phyloP scores from a whole-genome alignment of 441 rosid genomes.

The Adansonia grandidieri region DNA sequence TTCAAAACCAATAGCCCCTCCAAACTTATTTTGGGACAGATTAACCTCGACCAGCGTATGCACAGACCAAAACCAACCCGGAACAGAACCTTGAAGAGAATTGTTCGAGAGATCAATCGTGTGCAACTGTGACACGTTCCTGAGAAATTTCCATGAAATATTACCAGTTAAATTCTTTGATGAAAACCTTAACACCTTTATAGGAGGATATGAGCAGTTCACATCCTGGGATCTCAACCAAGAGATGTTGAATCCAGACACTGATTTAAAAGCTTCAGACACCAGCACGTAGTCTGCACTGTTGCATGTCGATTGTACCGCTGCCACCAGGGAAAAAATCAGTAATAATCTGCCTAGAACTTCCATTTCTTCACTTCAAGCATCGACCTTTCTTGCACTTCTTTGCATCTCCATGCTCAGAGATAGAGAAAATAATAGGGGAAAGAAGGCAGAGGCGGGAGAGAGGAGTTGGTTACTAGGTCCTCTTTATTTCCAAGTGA shows the following conservation, averaged over 20 bases:
- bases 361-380: conserved; percentile 29
- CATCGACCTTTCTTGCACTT: background rate
- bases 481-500: no score
- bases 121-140: conserved; percentile 52
- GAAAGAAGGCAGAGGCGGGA: no score
- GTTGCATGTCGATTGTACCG: conserved; percentile 51
- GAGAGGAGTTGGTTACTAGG: background rate
- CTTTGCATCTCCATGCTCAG: conserved; percentile 17
- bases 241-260: conserved; percentile 61
- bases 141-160: conserved; percentile 65
- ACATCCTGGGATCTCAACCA: conserved; percentile 49
- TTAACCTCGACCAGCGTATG: conserved; percentile 47
- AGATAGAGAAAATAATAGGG: background rate
- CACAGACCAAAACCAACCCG: conserved; percentile 70
- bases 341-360: conserved; percentile 38
- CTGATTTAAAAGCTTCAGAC: conserved; percentile 58
- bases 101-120: conserved; percentile 71
- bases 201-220: conserved; percentile 50
- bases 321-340: conserved; percentile 45
- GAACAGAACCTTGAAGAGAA: conserved; percentile 67
- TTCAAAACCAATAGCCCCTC: conserved; percentile 61
- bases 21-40: conserved; percentile 63
- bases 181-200: conserved; percentile 45
- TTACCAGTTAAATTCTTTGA: conserved; percentile 67
- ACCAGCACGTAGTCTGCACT: conserved; percentile 46